phyloP scores from a whole-genome alignment of 2,329 filamentous ascomycete species.

The Dactylellina haptotyla region DNA sequence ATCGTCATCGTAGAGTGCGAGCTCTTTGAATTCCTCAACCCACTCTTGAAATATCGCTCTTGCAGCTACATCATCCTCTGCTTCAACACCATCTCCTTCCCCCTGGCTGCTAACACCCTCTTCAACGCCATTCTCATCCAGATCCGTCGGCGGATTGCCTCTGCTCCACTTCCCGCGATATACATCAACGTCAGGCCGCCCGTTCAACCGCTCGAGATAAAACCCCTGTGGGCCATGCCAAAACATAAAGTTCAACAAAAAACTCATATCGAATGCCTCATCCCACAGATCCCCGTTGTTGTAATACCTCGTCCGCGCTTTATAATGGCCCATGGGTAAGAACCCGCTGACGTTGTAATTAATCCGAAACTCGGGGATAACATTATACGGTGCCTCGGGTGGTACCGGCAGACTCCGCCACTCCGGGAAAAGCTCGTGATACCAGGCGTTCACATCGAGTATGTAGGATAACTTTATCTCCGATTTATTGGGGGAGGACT shows the following conservation, averaged over 20 bases:
- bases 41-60: too few relatives aligned
- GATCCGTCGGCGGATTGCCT: too few relatives aligned
- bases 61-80: too few relatives aligned
- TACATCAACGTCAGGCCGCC: too few relatives aligned
- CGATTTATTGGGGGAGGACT: background rate
- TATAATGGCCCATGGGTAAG: too few relatives aligned
- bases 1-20: too few relatives aligned
- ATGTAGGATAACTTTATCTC: background rate
- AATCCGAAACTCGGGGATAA: conserved; percentile 18
- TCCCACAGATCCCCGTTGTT: background rate
- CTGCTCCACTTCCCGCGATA: too few relatives aligned
- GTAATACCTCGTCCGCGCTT: background rate
- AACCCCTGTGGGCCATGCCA: conserved; percentile 25
- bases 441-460: background rate
- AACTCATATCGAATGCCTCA: background rate
- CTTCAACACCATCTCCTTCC: background rate
- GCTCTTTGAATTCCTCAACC: too few relatives aligned
- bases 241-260: conserved; percentile 15
- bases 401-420: conserved; percentile 23
- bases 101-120: too few relatives aligned
- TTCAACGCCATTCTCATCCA: too few relatives aligned
- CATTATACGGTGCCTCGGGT: conserved; percentile 12
- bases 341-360: conserved; percentile 16
- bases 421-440: background rate
- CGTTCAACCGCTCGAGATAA: background rate